Evolutionary conservation across 2,329 filamentous ascomycete genomes (phyloP), one percentile per base, ranked within the genome.

Genomic region (Bipolaris gigantea): DNA sequence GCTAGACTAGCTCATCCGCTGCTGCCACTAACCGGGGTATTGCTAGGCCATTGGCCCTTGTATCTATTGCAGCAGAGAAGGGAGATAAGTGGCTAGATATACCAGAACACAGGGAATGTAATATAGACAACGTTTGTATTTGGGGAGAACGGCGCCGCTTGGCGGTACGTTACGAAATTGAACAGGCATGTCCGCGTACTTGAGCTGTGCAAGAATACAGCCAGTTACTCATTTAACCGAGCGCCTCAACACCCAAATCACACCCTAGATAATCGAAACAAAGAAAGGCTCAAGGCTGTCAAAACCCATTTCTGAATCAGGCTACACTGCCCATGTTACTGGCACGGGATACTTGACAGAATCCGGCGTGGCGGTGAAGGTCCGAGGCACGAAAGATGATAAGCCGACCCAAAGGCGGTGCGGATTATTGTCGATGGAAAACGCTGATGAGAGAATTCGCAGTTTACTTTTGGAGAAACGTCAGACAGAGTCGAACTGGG

Each of bases 401-500:
- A 15, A 41, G 23, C 30, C 36, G 19, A 25, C 23, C 13, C 7
- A 34, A 34, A 25, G 19, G 19, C 19, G 2, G 35, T 36, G 43
- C 19, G 4, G 4, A 36, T 25, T 21, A 18, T 10, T 8, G 9
- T 16, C 43, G 5, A 25, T 16, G 23, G n/a, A 21, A 36, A 46
- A 46, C 42, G 50, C 23, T 48, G 18, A 11, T 10, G 21, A 13
- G 10, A 30, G 44, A 36, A 48, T 48, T 38, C 16, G 40, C 21
- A 49, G 13, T 41, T 18, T 16, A 34, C 23, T 46, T 50, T 36
- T 45, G 25, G 51, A 47, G 44, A 30, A 49, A 43, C 11, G 39
- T 58, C 19, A 58, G 53, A 43, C 16, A 18, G 35, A 25, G n/a
- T 16, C 18, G 21, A 42, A 35, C 11, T 35, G 13, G 32, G 11